phyloP scores from a whole-genome alignment of 768 basidiomycete species.

The Russula sp. region DNA sequence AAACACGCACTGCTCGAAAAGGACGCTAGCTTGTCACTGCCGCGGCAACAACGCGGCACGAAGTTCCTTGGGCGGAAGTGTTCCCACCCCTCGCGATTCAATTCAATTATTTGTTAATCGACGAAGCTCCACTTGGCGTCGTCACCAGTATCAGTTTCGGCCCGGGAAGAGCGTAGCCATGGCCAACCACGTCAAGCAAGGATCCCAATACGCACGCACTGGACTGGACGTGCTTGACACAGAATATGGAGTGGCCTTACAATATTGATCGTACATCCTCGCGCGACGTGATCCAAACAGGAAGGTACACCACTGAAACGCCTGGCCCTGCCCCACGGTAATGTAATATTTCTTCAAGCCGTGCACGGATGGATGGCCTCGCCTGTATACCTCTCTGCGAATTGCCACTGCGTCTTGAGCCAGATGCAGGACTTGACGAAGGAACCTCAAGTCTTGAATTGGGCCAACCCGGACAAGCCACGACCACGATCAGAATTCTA shows the following conservation, averaged over 20 bases:
- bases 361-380: constrained; percentile 13
- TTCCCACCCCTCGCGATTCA: constrained; percentile 1
- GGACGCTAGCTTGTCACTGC: background rate
- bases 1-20: constrained; percentile 2
- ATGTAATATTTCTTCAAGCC: constrained; percentile 17
- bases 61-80: background rate
- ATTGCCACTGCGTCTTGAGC: constrained; percentile 14
- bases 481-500: constrained; percentile 31
- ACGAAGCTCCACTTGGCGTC: background rate
- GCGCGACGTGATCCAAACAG: constrained; percentile 13
- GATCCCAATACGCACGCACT: constrained; percentile 4
- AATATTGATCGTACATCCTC: constrained; percentile 20
- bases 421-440: constrained; percentile 21
- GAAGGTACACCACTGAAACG: constrained; percentile 17
- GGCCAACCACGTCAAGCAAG: constrained; percentile 16
- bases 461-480: constrained; percentile 29
- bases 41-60: background rate
- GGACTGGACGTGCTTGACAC: constrained; percentile 13
- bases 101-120: background rate
- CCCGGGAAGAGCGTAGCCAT: constrained; percentile 11
- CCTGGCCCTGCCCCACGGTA: constrained; percentile 2
- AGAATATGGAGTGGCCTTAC: constrained; percentile 1
- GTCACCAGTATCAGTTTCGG: background rate
- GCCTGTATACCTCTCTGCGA: constrained; percentile 11
- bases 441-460: constrained; percentile 26